Evolutionary conservation across 805 yeast species (phyloP).

Genomic region (Cyberlindnera galapagoensis): DNA sequence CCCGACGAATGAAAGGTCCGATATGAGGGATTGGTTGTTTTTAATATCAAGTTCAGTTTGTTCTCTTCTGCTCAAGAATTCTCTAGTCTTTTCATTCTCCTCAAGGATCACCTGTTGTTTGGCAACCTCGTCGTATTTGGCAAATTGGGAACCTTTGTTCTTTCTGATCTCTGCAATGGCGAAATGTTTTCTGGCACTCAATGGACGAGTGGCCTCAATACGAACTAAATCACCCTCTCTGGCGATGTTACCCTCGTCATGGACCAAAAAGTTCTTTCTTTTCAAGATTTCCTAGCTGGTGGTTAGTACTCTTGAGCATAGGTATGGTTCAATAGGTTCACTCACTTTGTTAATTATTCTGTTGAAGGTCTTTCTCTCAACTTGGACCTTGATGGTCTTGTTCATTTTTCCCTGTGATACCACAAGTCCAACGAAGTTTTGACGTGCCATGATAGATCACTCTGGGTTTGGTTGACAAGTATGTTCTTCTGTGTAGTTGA

Average conservation of each 20-base stretch:
- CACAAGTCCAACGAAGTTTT: conserved; percentile 86
- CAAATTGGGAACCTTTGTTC: conserved; percentile 89
- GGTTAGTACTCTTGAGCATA: conserved; percentile 9
- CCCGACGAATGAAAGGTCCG: conserved; percentile 26
- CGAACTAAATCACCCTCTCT: conserved; percentile 95
- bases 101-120: conserved; percentile 59
- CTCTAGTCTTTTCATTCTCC: conserved; percentile 49
- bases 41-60: conserved; percentile 24
- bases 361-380: conserved; percentile 70
- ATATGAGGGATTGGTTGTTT: conserved; percentile 25
- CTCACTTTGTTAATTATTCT: conserved; percentile 64
- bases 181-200: conserved; percentile 75
- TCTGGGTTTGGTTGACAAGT: too few relatives aligned
- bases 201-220: conserved; percentile 82
- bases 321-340: not conserved
- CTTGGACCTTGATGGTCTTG: conserved; percentile 91
- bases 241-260: conserved; percentile 87
- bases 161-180: conserved; percentile 88
- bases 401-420: conserved; percentile 94
- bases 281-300: conserved; percentile 66
- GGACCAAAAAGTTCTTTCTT: conserved; percentile 82
- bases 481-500: not conserved
- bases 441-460: conserved; percentile 96
- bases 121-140: conserved; percentile 68
- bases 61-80: conserved; percentile 47